phyloP scores from a whole-genome alignment of 129 eudicot species.

The Artemisia annua region DNA sequence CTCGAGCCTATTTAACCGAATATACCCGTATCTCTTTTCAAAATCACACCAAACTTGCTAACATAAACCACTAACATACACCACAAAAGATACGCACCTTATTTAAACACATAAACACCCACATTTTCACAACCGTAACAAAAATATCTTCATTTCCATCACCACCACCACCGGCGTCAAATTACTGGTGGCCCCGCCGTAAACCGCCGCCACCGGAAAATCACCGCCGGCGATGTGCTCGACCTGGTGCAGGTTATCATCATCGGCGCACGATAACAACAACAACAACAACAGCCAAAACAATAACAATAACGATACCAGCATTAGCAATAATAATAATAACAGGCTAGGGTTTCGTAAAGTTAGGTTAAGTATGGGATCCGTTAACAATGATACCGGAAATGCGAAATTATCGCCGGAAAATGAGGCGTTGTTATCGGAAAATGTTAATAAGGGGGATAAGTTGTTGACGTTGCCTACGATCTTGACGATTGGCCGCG shows the following conservation, averaged over 20 bases:
- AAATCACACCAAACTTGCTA: slow-evolving; percentile 6
- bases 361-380: slow-evolving; percentile 26
- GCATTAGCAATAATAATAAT: slow-evolving; percentile 13
- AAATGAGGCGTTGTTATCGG: slow-evolving; percentile 33
- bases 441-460: slow-evolving; percentile 21
- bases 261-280: slow-evolving; percentile 19
- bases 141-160: slow-evolving; percentile 9
- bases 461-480: slow-evolving; percentile 93
- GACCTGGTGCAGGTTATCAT: slow-evolving; percentile 40
- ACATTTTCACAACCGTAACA: slow-evolving; percentile 23
- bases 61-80: slow-evolving; percentile 24
- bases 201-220: slow-evolving; percentile 33
- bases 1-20: no score
- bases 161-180: slow-evolving; percentile 29
- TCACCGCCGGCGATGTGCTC: slow-evolving; percentile 42
- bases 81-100: slow-evolving; percentile 24
- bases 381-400: slow-evolving; percentile 26
- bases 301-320: neutral
- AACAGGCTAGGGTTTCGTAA: slow-evolving; percentile 50
- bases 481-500: slow-evolving; percentile 86
- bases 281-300: neutral
- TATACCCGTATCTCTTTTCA: no score
- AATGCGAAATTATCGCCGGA: slow-evolving; percentile 25
- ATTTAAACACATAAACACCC: slow-evolving; percentile 24
- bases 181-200: slow-evolving; percentile 24